Evolutionary conservation across 345 rosid genomes (phyloP), one percentile per base, ranked within the genome.

Genomic region (Ailanthus altissimus): DNA sequence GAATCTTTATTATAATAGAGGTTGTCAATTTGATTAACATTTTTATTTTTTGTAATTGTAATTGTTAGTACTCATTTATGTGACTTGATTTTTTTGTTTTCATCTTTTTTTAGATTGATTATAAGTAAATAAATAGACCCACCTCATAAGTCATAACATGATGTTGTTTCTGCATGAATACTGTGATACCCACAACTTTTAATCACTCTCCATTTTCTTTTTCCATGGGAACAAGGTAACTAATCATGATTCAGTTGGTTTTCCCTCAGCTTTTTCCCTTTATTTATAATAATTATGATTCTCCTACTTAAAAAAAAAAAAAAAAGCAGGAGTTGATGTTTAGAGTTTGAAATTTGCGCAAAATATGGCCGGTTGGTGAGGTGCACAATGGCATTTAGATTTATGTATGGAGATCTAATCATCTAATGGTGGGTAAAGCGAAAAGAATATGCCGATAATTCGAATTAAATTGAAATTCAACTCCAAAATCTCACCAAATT

Each of bases 101-200:
- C 7, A 11, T 14, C 21, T 62, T 62, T 62, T 5, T 1, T 10
- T 59, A 4, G 63, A 23, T 59, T 36, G n/a, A 5, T 64, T 64
- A 16, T 0, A 15, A 14, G 12, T 18, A 63, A 63, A 46, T 47
- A 12, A 25, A 64, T 28, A 46, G 59, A 25, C 74, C 73, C 66
- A 62, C 79, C 72, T 47, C 79, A 61, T 25, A 42, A n/a, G 68
- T 47, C 79, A 61, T 25, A 42, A n/a, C 69, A 80, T 71, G 5
- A 79, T 79, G 70, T 74, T 80, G 83, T 82, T 77, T 73, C 77
- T 66, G 64, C 77, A 77, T 67, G 84, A 83, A 79, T 63, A 42
- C 28, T 75, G 89, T 75, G 85, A 79, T 47, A 47, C 15, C 14
- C 26, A 66, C 80, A 57, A 54, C 83, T 75, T 74, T 74, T 71